Base-by-base conservation (phyloP, 208 protist species). In the Trypanosoma conorhini region DNA sequence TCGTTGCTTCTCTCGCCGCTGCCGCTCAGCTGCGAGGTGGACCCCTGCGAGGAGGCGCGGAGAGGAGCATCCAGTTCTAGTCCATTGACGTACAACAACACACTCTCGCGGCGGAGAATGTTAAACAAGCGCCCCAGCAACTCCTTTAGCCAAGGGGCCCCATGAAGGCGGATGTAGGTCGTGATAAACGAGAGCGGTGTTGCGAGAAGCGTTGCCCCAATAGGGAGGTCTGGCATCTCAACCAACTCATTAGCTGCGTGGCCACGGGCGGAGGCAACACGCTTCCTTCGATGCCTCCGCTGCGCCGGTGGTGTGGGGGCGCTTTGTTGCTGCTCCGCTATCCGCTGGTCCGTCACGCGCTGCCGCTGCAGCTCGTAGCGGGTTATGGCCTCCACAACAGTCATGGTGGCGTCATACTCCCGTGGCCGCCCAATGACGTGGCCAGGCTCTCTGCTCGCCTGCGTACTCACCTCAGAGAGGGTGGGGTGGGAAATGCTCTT, bases 1-100 rank as follows among this genome's bases (percentile, higher is more conserved):
- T 63, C 50, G n/a, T 4, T 72, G 30, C 5, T 59, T 61, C 48
- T 40, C 62, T 69, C 59, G 13, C 1, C 22, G 31, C 38, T 83
- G 51, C 15, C 15, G 26, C 54, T 73, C 22, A 13, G 50, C 30
- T 22, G 56, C 35, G 71, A 68, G n/a, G 54, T 13, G 5, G 38
- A 62, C 3, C 40, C 61, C n/a, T 8, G 33, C 10, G 52, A 30
- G 2, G 48, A 54, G 9, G 35, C n/a, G 7, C 56, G 60, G 7
- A 21, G 40, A 17, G 56, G 55, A 5, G 72, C 42, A 48, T 89
- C 81, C 40, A 96, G 50, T 54, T 96, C 91, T 19, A 87, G 60
- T 10, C 81, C 87, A 70, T 94, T 96, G 12, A 96, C 85, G 73
- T 96, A 96, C 17, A 96, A 79, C 57, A 93, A 52, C 8, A 96